Percentiles rank a stretch among this genome's conserved stretches.
Conservation (phyloP, 2,329 filamentous ascomycete genomes). For the Lasiodiplodia sp. region DNA sequence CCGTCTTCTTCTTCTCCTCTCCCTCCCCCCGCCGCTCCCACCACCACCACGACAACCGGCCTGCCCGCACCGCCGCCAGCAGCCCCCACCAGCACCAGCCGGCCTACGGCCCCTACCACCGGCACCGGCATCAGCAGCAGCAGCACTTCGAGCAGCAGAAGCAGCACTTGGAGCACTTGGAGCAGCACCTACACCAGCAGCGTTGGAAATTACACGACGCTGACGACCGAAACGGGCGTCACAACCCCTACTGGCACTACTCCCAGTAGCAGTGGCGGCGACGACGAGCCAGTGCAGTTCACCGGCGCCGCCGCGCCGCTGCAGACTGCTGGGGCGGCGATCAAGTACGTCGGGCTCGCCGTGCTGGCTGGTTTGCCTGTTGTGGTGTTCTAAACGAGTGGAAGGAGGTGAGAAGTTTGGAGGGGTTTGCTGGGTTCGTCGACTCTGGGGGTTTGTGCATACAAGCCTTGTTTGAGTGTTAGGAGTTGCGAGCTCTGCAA, state of each 20-base stretch:
- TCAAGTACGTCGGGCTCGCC: conserved; percentile 1
- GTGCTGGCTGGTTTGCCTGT: conserved; percentile 1
- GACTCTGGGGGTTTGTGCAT: too few species aligned
- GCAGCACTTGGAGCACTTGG: not conserved
- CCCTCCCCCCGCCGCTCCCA: too few species aligned
- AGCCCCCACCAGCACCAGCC: conserved; percentile 26
- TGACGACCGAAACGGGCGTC: not conserved
- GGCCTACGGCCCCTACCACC: conserved; percentile 1
- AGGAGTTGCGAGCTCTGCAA: too few species aligned
- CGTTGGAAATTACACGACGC: not conserved
- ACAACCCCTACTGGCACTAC: not conserved
- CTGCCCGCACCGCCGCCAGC: not conserved
- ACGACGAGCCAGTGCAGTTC: not conserved
- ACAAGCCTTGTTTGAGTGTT: too few species aligned
- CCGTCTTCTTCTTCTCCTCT: too few species aligned
- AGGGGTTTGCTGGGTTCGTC: too few species aligned
- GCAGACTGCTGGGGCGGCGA: not conserved
- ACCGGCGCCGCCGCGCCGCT: not conserved
- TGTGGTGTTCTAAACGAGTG: not conserved
- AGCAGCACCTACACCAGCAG: not conserved
- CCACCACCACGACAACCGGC: conserved; percentile 13
- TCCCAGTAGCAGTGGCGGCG: too few species aligned
- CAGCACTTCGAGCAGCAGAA: not conserved
- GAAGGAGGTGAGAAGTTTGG: too few species aligned
- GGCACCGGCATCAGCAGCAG: not conserved